phyloP scores from a whole-genome alignment of 2,329 filamentous ascomycete species.

The Trichophyton rubrum region DNA sequence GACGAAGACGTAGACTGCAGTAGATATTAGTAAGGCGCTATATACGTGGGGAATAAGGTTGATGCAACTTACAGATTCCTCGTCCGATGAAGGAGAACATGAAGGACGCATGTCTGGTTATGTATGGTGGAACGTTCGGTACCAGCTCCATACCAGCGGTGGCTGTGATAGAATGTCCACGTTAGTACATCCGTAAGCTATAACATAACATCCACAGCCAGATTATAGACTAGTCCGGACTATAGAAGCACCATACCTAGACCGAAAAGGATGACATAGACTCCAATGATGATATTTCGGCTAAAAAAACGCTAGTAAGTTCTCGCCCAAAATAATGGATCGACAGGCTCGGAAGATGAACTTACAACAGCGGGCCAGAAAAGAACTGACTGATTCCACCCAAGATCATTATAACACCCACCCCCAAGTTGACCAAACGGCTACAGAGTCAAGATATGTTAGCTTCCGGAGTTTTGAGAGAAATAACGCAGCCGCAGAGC shows the following conservation, averaged over 20 bases:
- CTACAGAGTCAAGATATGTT: conserved; percentile 38
- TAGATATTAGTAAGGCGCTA: background rate
- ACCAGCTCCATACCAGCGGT: conserved; percentile 73
- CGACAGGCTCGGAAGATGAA: background rate
- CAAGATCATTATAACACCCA: conserved; percentile 75
- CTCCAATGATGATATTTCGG: conserved; percentile 62
- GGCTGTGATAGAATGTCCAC: conserved; percentile 31
- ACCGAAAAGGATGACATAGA: conserved; percentile 86
- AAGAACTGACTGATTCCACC: conserved; percentile 52
- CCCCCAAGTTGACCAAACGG: conserved; percentile 84
- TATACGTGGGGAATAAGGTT: background rate
- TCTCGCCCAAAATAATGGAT: background rate
- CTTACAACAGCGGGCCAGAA: conserved; percentile 10
- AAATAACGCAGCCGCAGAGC: background rate
- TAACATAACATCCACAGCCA: background rate
- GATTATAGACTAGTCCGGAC: background rate
- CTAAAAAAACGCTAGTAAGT: conserved; percentile 29
- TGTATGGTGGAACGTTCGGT: conserved; percentile 70
- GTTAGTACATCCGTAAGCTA: conserved; percentile 15
- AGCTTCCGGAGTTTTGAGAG: conserved; percentile 12
- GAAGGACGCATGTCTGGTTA: conserved; percentile 90
- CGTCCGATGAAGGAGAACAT: conserved; percentile 95
- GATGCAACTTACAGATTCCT: conserved; percentile 64
- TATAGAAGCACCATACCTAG: conserved; percentile 45
- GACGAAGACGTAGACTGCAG: conserved; percentile 88